Evolutionary conservation across 805 yeast species (phyloP).

Genomic region (Monosporozyma aquatica): DNA sequence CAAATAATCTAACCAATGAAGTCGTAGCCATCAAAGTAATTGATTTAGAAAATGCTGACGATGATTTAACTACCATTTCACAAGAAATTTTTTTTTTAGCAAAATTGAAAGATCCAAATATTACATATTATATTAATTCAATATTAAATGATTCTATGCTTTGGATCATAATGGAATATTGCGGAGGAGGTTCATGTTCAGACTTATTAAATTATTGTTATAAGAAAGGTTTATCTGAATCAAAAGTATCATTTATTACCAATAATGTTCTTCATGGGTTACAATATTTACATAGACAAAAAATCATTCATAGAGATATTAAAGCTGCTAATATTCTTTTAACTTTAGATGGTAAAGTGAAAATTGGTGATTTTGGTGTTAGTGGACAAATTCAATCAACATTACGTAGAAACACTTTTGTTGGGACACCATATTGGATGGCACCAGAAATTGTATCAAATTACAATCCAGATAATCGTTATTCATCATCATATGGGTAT

Average conservation of each 20-base stretch:
- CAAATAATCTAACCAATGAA: conserved; percentile 30
- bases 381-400: conserved; percentile 73
- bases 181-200: conserved; percentile 89
- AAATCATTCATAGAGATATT: conserved; percentile 80
- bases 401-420: conserved; percentile 62
- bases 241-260: conserved; percentile 49
- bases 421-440: conserved; percentile 98
- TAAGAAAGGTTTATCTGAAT: conserved; percentile 32
- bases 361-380: conserved; percentile 90
- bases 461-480: neutral
- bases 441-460: conserved; percentile 85
- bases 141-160: conserved; percentile 54
- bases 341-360: conserved; percentile 59
- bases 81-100: conserved; percentile 75
- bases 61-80: conserved; percentile 59
- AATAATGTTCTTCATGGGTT: conserved; percentile 62
- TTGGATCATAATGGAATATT: conserved; percentile 91
- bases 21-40: conserved; percentile 81
- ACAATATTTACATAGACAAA: conserved; percentile 62
- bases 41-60: conserved; percentile 69
- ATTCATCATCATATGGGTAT: conserved; percentile 42
- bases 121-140: conserved; percentile 61
- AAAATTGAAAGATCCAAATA: conserved; percentile 52
- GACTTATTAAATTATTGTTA: conserved; percentile 48
- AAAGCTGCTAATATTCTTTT: conserved; percentile 83